Evolutionary conservation across 176 grass and related monocot species (phyloP), one percentile per base, ranked within the genome.

Genomic region (Luzula sylvatica): DNA sequence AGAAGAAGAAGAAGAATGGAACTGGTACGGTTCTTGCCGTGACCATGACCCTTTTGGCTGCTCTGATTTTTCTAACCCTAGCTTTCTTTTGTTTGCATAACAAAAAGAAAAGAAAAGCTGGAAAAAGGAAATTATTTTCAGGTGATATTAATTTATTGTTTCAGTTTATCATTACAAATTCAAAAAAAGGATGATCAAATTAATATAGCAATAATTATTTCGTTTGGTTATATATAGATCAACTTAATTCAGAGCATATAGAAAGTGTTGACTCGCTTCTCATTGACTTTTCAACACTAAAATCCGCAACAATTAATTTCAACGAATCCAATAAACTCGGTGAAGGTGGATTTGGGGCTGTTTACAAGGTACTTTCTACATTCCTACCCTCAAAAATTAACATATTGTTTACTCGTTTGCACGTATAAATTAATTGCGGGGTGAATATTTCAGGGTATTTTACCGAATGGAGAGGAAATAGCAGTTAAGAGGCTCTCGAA

Each of bases 261-360:
- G 43, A 67, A 49, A 70, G 52, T 54, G 48, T 67, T 11, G 32
- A 75, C 40, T 93, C 81, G 20, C 65, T 86, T 68, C 55, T 82
- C 15, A 23, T 93, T 25, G 56, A 78, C 64, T 45, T 86, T 19
- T 61, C 77, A 23, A 78, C 66, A n/a, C 21, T 93, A 14, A 63
- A 62, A 25, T 49, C 23, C 51, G 81, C 81, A 13, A 93, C 87
- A 18, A 15, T 24, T 11, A 75, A 82, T 56, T 93, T 93, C 67
- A 44, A 57, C 56, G 73, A 86, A 23, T 65, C 26, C 2, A 82
- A 82, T 52, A 78, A 58, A 62, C 42, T 93, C 69, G 81, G 87
- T 65, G 73, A 82, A 72, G 87, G 81, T 45, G 81, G 87, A 40
- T 86, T 82, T 51, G 87, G 81, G 56, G 51, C 55, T 55, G 87